Percentiles rank a stretch among this genome's conserved stretches.
Conservation (phyloP, 805 yeast genomes). For the Vanderwaltozyma verrucispora region DNA sequence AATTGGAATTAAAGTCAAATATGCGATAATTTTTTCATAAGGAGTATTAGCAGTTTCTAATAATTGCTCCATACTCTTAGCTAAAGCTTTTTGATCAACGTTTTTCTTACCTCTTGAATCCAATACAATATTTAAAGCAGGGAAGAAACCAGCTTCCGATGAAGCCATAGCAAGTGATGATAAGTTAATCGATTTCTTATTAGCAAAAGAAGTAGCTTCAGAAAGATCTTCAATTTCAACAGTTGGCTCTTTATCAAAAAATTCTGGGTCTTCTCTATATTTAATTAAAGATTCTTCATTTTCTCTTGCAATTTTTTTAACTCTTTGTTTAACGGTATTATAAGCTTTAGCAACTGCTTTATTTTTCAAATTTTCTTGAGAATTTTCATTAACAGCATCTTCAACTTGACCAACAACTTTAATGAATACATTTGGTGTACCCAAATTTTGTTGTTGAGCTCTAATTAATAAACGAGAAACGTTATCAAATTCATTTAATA, state of each 20-base stretch:
- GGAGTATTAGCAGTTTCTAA: constrained; percentile 40
- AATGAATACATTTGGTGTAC: constrained; percentile 64
- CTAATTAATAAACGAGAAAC: constrained; percentile 55
- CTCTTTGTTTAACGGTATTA: constrained; percentile 81
- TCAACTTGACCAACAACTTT: constrained; percentile 63
- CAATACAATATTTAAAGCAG: constrained; percentile 58
- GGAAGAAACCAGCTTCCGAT: constrained; percentile 46
- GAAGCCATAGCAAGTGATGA: constrained; percentile 27
- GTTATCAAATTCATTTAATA: constrained; percentile 69
- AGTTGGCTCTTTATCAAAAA: constrained; percentile 48
- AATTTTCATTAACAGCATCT: constrained; percentile 47
- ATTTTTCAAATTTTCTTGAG: constrained; percentile 57
- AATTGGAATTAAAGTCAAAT: constrained; percentile 74
- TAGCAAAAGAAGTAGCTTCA: constrained; percentile 26
- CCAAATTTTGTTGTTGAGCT: constrained; percentile 62
- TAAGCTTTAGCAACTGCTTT: constrained; percentile 82
- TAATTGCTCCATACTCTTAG: constrained; percentile 56
- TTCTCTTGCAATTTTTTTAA: constrained; percentile 69
- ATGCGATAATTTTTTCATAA: constrained; percentile 69
- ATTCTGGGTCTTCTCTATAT: constrained; percentile 61
- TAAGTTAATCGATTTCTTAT: constrained; percentile 20
- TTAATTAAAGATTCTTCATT: constrained; percentile 46
- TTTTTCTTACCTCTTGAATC: constrained; percentile 96
- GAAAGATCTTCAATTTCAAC: constrained; percentile 22
- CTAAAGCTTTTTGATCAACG: constrained; percentile 74